Evolutionary conservation across 495 filamentous ascomycete species (phyloP).

Genomic region (Talaromyces thailandensis): DNA sequence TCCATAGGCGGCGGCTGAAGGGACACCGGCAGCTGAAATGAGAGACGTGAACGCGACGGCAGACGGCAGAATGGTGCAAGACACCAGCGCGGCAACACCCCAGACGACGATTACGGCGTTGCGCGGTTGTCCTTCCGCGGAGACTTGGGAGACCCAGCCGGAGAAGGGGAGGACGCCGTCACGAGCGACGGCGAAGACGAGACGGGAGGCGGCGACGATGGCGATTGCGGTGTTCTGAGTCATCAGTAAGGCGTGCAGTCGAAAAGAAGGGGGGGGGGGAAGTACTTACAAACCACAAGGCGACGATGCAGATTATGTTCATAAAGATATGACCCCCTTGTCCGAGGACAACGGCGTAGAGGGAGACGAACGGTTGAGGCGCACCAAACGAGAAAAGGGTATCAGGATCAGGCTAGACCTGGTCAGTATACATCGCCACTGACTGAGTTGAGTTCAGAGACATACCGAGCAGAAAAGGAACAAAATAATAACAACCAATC

Average conservation of each 20-base stretch:
- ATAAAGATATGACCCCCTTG: conserved; percentile 46
- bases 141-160: conserved; percentile 42
- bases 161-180: conserved; percentile 49
- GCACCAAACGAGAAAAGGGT: conserved; percentile 35
- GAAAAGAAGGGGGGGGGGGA: background rate
- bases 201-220: conserved; percentile 44
- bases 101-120: conserved; percentile 49
- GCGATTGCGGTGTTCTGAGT: conserved; percentile 43
- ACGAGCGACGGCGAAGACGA: conserved; percentile 47
- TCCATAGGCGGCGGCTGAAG: conserved; percentile 45
- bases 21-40: conserved; percentile 40
- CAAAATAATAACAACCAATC: conserved; percentile 41
- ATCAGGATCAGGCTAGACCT: conserved; percentile 26
- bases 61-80: conserved; percentile 45
- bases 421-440: no score
- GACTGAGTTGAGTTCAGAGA: no score
- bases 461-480: conserved; percentile 47
- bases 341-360: conserved; percentile 44
- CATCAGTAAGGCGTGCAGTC: conserved; percentile 3
- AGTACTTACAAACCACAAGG: conserved; percentile 34
- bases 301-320: conserved; percentile 42
- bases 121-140: conserved; percentile 37
- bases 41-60: conserved; percentile 47
- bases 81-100: conserved; percentile 37
- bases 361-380: conserved; percentile 44